Evolutionary conservation across 768 basidiomycete genomes (phyloP), one percentile per base, ranked within the genome.

Genomic region (Trametes cinnabarina): DNA sequence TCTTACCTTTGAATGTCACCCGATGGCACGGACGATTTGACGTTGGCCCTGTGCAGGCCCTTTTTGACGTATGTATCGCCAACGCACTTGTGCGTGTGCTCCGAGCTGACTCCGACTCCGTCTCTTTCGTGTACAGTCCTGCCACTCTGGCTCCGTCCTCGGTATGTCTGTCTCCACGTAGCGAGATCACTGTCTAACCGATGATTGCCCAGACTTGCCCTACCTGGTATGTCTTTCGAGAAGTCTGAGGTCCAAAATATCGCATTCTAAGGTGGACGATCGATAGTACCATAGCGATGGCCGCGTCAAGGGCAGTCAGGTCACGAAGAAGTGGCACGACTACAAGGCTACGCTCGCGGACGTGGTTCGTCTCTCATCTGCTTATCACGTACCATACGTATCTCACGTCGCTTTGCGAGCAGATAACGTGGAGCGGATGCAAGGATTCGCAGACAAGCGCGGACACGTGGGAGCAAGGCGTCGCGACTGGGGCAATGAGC

Each of bases 371-470:
- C 23, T 42, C 23, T 55, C 34, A 44, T 2, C n/a, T 11, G 39
- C 34, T 49, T 48, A 14, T 5, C 32, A 51, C 19, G 19, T 10
- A n/a, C n/a, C 41, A 41, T 8, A 15, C 32, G 57, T 12, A 63
- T 55, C 30, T 32, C 12, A 4, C 39, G 11, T 53, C 23, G 15
- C n/a, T n/a, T n/a, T 28, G 23, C 23, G 19, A 42, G 4, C 54
- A 91, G 89, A 87, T 91, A n/a, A 87, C 86, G n/a, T 91, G 85
- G 81, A 88, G 87, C 67, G 90, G 88, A 25, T 90, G 89, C 70
- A 88, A 87, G 61, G 90, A 91, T 68, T 78, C 83, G 15, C 88
- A 91, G 69, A 91, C 88, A n/a, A 90, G 88, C 63, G 89, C 89
- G 17, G 90, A 92, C 66, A 82, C 88, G 3, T 73, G 77, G 40